phyloP scores from a whole-genome alignment of 495 filamentous ascomycete species.

The Usnea hakonensis region DNA sequence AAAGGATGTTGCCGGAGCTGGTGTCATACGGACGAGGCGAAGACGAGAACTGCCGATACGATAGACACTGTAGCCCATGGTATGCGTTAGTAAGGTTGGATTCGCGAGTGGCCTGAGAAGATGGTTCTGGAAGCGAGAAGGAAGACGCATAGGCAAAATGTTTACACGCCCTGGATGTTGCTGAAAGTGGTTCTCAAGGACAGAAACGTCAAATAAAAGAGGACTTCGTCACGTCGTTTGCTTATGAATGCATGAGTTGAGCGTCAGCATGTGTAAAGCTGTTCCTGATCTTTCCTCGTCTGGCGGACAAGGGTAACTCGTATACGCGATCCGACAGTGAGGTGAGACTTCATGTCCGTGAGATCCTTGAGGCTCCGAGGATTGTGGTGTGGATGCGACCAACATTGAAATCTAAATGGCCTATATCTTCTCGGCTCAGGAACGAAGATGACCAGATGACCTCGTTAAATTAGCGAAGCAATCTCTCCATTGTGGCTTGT shows the following conservation, averaged over 20 bases:
- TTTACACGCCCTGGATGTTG: background rate
- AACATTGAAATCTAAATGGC: background rate
- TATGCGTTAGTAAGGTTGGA: background rate
- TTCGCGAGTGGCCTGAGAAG: background rate
- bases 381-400: background rate
- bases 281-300: background rate
- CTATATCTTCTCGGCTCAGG: background rate
- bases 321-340: background rate
- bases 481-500: background rate
- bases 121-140: background rate
- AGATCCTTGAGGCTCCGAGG: no score
- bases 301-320: background rate
- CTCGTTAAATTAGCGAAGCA: no score
- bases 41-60: background rate
- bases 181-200: no score
- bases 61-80: background rate
- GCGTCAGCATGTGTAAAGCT: background rate
- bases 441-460: background rate
- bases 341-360: background rate
- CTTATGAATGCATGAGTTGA: background rate
- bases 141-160: background rate
- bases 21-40: conserved; percentile 1
- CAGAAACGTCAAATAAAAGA: background rate
- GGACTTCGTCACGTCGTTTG: background rate
- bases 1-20: background rate